Percentiles rank a stretch among this genome's conserved stretches.
Conservation (phyloP, 306 rosid genomes). For the Acacia confusa region DNA sequence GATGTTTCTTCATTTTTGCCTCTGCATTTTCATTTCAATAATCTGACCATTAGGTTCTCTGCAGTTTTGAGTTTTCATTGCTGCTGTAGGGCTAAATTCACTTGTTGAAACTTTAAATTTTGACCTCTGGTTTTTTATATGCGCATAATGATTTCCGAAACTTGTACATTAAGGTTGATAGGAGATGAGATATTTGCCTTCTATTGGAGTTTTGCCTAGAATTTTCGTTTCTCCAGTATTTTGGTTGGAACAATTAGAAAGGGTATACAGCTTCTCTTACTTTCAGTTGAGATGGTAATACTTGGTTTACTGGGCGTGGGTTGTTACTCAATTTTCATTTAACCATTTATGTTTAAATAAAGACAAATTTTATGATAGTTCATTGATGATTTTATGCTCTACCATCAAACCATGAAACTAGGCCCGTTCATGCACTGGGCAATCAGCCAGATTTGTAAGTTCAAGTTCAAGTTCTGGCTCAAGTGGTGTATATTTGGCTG, state of each 20-base stretch:
- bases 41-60: neutral
- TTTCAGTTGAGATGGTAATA: neutral
- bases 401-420: conserved; percentile 32
- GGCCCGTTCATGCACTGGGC: conserved; percentile 53
- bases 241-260: neutral
- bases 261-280: neutral
- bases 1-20: neutral
- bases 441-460: conserved; percentile 64
- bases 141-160: neutral
- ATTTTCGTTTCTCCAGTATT: neutral
- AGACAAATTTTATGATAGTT: conserved; percentile 19
- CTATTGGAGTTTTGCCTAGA: neutral
- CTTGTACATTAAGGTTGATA: neutral
- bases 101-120: neutral
- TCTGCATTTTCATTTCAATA: neutral
- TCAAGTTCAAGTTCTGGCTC: conserved; percentile 56
- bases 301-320: neutral
- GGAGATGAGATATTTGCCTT: neutral
- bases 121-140: neutral
- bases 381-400: neutral
- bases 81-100: neutral
- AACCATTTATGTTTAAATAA: neutral
- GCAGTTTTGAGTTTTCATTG: neutral
- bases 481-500: conserved; percentile 75
- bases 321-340: neutral